Evolutionary conservation across 2,329 filamentous ascomycete species (phyloP).

Genomic region (Aquanectria penicillioides): DNA sequence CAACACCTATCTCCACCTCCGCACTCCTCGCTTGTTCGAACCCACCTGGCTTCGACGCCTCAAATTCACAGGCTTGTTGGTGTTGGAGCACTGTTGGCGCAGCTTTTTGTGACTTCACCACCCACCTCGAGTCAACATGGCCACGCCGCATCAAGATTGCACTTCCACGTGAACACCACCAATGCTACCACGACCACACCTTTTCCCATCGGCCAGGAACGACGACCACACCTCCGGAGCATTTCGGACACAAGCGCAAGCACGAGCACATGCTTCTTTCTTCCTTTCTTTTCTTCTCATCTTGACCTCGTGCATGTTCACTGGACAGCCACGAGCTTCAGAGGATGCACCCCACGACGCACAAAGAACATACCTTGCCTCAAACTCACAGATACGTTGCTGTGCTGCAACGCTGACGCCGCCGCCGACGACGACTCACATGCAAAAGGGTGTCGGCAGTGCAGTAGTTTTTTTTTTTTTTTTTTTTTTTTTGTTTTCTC

Average conservation of each 20-base stretch:
- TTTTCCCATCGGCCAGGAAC: conserved; percentile 15
- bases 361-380: background rate
- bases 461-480: background rate
- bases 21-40: conserved; percentile 7
- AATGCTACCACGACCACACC: conserved; percentile 1
- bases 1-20: conserved; percentile 30
- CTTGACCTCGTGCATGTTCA: background rate
- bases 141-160: too few relatives aligned
- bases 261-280: background rate
- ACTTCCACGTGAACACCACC: background rate
- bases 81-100: background rate
- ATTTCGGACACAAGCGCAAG: too few relatives aligned
- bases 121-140: too few relatives aligned
- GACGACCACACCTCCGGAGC: conserved; percentile 5
- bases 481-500: background rate
- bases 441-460: background rate
- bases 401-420: conserved; percentile 7
- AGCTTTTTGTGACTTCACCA: too few relatives aligned
- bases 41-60: conserved; percentile 4
- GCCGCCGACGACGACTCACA: background rate
- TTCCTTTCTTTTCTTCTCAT: background rate
- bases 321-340: background rate
- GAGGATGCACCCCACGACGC: conserved; percentile 9
- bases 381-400: background rate
- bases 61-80: background rate